Conservation (phyloP, 164 flowering plant species). For the Warburgia ugandensis region DNA sequence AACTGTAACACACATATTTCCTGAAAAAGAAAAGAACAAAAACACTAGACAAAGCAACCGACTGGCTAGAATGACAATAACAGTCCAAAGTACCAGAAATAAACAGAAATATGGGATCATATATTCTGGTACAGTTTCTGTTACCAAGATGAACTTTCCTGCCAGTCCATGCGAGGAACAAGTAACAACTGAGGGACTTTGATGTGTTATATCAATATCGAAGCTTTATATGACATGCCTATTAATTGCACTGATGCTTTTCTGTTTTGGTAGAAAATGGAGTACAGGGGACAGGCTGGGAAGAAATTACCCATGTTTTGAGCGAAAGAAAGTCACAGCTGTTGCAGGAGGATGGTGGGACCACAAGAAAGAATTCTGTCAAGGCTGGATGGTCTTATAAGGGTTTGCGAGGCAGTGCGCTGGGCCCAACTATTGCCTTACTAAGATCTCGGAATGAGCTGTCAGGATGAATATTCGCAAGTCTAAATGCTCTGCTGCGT, state of each 20-base stretch:
- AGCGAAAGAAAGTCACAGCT: constrained; percentile 60
- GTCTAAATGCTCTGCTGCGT: too few species aligned
- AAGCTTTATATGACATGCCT: neutral
- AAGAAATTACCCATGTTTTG: constrained; percentile 53
- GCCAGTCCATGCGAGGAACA: too few species aligned
- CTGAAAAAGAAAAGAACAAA: too few species aligned
- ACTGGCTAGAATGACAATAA: too few species aligned
- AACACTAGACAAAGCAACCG: too few species aligned
- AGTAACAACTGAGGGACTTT: too few species aligned
- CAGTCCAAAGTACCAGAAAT: too few species aligned
- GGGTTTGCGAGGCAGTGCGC: constrained; percentile 63
- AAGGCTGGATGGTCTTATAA: constrained; percentile 48
- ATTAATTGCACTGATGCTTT: neutral
- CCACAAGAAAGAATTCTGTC: constrained; percentile 27
- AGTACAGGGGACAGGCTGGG: constrained; percentile 42
- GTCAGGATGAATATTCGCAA: too few species aligned
- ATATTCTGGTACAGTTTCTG: too few species aligned
- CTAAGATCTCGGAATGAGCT: constrained; percentile 51
- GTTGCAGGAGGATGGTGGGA: constrained; percentile 31
- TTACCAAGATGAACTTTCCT: too few species aligned
- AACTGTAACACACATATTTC: too few species aligned
- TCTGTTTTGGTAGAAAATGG: constrained; percentile 39
- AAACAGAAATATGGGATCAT: too few species aligned
- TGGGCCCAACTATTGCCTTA: constrained; percentile 73
- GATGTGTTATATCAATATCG: neutral